phyloP scores from a whole-genome alignment of 306 rosid genomes.

The Arachis stenosperma region DNA sequence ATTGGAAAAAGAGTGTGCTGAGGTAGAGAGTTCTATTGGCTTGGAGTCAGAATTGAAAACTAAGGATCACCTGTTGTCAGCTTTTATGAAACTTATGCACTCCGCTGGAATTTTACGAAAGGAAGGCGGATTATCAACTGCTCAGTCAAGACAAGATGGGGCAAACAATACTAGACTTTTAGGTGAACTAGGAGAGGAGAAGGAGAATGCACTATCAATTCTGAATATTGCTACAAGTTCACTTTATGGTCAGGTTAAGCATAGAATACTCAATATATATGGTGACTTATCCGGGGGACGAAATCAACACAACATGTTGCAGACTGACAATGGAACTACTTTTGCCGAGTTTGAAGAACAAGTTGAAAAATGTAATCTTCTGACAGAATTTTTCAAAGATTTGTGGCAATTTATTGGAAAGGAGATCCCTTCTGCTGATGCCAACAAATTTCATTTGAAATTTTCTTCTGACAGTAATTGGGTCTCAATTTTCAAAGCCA shows the following conservation, averaged over 20 bases:
- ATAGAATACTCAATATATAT: constrained; percentile 50
- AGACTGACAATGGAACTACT: constrained; percentile 60
- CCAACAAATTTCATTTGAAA: constrained; percentile 46
- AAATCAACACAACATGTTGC: constrained; percentile 47
- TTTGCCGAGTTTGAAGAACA: constrained; percentile 77
- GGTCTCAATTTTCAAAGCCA: constrained; percentile 71
- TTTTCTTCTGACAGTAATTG: constrained; percentile 66
- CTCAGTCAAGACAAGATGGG: constrained; percentile 61
- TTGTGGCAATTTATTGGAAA: constrained; percentile 56
- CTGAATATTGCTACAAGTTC: constrained; percentile 62
- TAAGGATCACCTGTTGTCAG: constrained; percentile 72
- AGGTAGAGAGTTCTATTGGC: constrained; percentile 67
- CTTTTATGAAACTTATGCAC: constrained; percentile 76
- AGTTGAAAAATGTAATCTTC: constrained; percentile 82
- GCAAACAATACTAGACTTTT: constrained; percentile 48
- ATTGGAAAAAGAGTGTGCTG: constrained; percentile 72
- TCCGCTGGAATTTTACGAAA: constrained; percentile 58
- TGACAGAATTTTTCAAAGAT: constrained; percentile 73
- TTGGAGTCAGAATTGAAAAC: constrained; percentile 76
- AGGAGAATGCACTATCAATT: constrained; percentile 58
- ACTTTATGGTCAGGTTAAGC: constrained; percentile 65
- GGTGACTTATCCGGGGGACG: constrained; percentile 52
- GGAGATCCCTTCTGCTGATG: constrained; percentile 48
- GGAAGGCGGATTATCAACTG: constrained; percentile 56
- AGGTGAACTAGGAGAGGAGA: constrained; percentile 58